Conservation (phyloP, 1,139 yeast species). For the Meyerozyma athensensis region DNA sequence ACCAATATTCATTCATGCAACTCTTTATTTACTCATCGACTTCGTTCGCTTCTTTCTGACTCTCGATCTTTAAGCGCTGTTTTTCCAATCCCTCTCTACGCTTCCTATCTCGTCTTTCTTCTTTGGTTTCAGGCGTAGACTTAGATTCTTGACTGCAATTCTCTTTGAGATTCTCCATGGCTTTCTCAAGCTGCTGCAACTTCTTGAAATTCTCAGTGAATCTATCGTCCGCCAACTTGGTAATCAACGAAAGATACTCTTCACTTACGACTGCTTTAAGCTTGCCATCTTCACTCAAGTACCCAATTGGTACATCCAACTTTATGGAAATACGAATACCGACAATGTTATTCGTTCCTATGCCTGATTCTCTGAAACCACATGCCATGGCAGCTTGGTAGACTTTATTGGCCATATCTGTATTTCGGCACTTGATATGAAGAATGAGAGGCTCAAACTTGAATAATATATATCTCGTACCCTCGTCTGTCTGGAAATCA, state of each 20-base stretch:
- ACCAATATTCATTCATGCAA: slow-evolving; percentile 6
- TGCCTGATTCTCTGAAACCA: slow-evolving; percentile 86
- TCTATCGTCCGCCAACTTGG: slow-evolving; percentile 50
- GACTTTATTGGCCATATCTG: slow-evolving; percentile 52
- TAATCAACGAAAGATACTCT: slow-evolving; percentile 45
- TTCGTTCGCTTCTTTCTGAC: slow-evolving; percentile 17
- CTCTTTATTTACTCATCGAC: slow-evolving; percentile 11
- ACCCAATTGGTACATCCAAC: slow-evolving; percentile 72
- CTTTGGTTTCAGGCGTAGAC: slow-evolving; percentile 29
- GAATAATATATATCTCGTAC: slow-evolving; percentile 55
- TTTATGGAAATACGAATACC: slow-evolving; percentile 71
- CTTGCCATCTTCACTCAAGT: slow-evolving; percentile 22
- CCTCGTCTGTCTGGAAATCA: slow-evolving; percentile 7
- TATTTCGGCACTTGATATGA: slow-evolving; percentile 73
- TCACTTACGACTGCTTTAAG: slow-evolving; percentile 42
- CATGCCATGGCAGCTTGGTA: slow-evolving; percentile 74
- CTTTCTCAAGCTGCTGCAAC: slow-evolving; percentile 42
- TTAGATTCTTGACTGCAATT: neutral
- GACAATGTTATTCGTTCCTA: slow-evolving; percentile 73
- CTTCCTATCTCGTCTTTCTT: slow-evolving; percentile 57
- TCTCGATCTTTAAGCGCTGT: slow-evolving; percentile 22
- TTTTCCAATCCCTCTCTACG: slow-evolving; percentile 54
- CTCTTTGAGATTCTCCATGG: slow-evolving; percentile 30
- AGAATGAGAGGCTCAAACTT: slow-evolving; percentile 82
- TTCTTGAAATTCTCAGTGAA: slow-evolving; percentile 61